A percentile compares a stretch with the other conserved stretches of the same genome.
Conservation (phyloP, 108 stramenopile genomes). For the Nitzschia putrida region DNA sequence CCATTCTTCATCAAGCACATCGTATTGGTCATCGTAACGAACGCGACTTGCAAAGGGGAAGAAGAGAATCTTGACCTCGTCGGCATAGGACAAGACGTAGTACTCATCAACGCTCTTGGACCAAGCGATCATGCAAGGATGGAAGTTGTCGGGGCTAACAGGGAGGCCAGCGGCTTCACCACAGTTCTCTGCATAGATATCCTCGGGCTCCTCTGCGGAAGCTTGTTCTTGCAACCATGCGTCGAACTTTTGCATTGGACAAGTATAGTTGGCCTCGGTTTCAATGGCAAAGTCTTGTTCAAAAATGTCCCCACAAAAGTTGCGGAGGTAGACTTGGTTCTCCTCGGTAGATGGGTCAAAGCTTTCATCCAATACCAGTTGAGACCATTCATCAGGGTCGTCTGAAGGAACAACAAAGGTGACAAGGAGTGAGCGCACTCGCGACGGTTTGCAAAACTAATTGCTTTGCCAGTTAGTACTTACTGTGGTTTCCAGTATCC, state of each 20-base stretch:
- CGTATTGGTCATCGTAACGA: conserved; percentile 33
- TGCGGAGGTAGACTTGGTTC: conserved; percentile 38
- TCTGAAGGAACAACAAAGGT: not conserved
- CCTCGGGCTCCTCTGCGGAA: not conserved
- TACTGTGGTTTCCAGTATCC: conserved; percentile 44
- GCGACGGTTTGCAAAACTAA: too few species aligned
- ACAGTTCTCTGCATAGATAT: conserved; percentile 37
- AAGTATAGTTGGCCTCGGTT: conserved; percentile 21
- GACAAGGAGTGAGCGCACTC: too few species aligned
- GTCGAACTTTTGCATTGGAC: conserved; percentile 48
- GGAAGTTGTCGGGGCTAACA: conserved; percentile 29
- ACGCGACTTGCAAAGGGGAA: conserved; percentile 35
- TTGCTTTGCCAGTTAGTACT: too few species aligned
- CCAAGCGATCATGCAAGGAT: conserved; percentile 41
- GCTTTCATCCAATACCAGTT: conserved; percentile 43
- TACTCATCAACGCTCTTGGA: conserved; percentile 13
- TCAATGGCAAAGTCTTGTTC: conserved; percentile 41
- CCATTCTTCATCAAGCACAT: conserved; percentile 44
- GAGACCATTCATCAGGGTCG: conserved; percentile 43
- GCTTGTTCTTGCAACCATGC: conserved; percentile 44
- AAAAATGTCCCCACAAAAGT: conserved; percentile 44
- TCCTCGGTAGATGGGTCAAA: conserved; percentile 40
- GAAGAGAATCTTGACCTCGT: conserved; percentile 13
- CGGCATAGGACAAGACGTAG: conserved; percentile 21
- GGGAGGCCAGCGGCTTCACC: conserved; percentile 43